Evolutionary conservation across 1,284 basidiomycete species (phyloP).

Genomic region (Ganoderma meredithae): DNA sequence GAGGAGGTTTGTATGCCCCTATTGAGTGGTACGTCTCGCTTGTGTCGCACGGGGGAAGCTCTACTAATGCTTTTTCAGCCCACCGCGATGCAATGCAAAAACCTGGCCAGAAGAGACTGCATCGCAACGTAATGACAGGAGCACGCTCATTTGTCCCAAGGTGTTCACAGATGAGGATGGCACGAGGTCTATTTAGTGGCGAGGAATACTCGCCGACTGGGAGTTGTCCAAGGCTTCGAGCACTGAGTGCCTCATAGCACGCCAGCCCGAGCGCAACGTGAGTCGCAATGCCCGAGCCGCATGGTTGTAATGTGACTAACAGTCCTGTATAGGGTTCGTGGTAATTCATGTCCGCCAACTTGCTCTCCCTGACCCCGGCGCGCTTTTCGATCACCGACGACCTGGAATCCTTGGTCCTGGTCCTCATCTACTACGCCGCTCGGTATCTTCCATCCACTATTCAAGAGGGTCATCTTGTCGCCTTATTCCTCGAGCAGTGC

Average conservation of each 20-base stretch:
- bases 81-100: neutral
- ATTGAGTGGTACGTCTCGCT: conserved; percentile 10
- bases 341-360: conserved; percentile 14
- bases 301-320: neutral
- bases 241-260: neutral
- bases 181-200: neutral
- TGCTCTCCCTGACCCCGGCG: neutral
- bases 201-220: neutral
- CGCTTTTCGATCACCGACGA: conserved; percentile 6
- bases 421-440: conserved; percentile 12
- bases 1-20: conserved; percentile 15
- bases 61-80: neutral
- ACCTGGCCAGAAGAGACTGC: neutral
- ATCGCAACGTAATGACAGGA: neutral
- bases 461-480: neutral
- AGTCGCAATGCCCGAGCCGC: neutral
- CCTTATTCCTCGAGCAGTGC: neutral
- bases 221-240: conserved; percentile 7
- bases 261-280: neutral
- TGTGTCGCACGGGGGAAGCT: neutral
- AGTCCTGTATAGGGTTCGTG: conserved; percentile 2
- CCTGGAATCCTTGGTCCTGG: conserved; percentile 14
- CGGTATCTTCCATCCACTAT: conserved; percentile 12
- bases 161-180: neutral
- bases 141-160: neutral